A percentile compares a stretch with the other conserved stretches of the same genome.
Conservation (phyloP, 1,284 basidiomycete genomes). For the Mycosarcoma mackinlayi region DNA sequence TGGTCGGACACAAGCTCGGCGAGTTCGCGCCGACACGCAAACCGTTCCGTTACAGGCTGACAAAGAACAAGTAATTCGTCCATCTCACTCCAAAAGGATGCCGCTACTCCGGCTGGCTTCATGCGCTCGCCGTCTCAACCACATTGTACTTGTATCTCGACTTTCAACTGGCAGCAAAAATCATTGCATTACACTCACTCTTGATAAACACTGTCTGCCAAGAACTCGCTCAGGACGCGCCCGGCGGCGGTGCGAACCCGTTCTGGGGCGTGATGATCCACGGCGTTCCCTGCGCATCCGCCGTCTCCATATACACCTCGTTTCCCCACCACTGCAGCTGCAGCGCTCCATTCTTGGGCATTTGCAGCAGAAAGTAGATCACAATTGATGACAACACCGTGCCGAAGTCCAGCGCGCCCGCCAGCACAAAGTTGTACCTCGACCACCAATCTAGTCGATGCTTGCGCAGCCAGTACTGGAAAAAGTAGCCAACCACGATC, state of each 20-base stretch:
- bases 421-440: conserved; percentile 68
- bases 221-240: neutral
- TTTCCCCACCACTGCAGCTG: conserved; percentile 63
- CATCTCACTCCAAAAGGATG: too few relatives aligned
- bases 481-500: conserved; percentile 71
- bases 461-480: conserved; percentile 66
- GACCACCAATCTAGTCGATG: conserved; percentile 68
- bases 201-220: too few relatives aligned
- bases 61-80: conserved; percentile 56
- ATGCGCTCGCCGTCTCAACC: too few relatives aligned
- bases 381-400: conserved; percentile 61
- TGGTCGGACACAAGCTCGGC: conserved; percentile 97
- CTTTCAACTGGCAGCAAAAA: conserved; percentile 1
- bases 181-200: neutral
- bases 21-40: conserved; percentile 90
- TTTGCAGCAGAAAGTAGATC: conserved; percentile 44
- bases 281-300: conserved; percentile 29
- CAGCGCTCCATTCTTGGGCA: conserved; percentile 36
- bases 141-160: conserved; percentile 50
- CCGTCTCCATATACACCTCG: conserved; percentile 53
- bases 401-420: conserved; percentile 68
- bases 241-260: conserved; percentile 40
- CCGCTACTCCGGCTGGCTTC: too few relatives aligned
- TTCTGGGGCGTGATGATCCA: conserved; percentile 12
- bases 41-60: conserved; percentile 69